Base-by-base conservation (phyloP, 192 early-diverging fungal species). In the Linnemannia hyalina region DNA sequence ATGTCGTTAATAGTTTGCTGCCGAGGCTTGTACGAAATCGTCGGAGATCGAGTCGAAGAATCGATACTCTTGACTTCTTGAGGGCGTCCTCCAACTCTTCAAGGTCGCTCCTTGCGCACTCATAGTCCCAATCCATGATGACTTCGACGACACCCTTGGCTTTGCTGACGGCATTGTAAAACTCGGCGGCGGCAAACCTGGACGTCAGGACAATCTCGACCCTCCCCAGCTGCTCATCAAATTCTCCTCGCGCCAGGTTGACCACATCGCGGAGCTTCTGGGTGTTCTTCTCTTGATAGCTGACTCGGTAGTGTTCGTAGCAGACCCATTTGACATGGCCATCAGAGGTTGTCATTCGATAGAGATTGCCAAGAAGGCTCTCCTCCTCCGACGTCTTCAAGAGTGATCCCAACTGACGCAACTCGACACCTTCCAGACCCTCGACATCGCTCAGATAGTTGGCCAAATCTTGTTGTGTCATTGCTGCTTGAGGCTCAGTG, bases 281-380 rank as follows among this genome's bases (percentile, higher is more conserved):
- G 18, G 60, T 68, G 57, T 74, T 8, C 32, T 26, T 47, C 44
- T 80, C 71, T 52, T 74, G 71, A 55, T 81, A 57, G 36, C 60
- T 29, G 35, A 57, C 52, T 26, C 74, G 68, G 74, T 70, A 81
- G 36, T 81, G 80, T 23, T 81, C 68, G 40, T n/a, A 74, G 22
- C 80, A 81, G 26, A 81, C 80, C 80, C 80, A 81, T 46, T 81
- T 81, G 74, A 81, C 80, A 44, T 81, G 74, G 11, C 80, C 80
- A 42, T 57, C 65, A 4, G 18, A 36, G 47, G 80, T 75, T 9
- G 68, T 70, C 73, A 81, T 75, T 20, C 80, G 73, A 60, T 75
- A 81, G 0, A 81, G 47, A 44, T 70, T 70, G 0, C 80, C 80
- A 52, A 75, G 74, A 0, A 75, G 46, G 36, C 75, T 81, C 8